Evolutionary conservation across 345 rosid species (phyloP).

Genomic region (Ailanthus altissimus): DNA sequence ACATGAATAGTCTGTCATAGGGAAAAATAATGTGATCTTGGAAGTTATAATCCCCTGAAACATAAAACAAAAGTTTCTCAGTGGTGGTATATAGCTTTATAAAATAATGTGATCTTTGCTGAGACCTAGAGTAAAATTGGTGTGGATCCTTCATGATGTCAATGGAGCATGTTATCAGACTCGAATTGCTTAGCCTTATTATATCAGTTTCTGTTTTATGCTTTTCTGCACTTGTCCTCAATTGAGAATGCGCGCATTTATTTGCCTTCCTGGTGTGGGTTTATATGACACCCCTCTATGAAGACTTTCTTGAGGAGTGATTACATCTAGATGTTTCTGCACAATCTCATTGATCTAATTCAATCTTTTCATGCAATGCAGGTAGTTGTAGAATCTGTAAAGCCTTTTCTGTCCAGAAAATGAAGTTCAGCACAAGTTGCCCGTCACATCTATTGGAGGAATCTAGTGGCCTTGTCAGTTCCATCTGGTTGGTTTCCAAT

Average conservation of each 20-base stretch:
- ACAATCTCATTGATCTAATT: not conserved
- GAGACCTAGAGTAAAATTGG: constrained; percentile 1
- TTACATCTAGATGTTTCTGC: not conserved
- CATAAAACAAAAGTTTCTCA: not conserved
- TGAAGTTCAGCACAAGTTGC: constrained; percentile 24
- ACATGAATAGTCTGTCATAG: not conserved
- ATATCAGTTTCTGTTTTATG: not conserved
- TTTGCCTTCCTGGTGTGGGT: not conserved
- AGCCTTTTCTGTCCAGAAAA: constrained; percentile 51
- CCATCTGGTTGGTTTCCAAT: constrained; percentile 5
- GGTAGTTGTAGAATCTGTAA: constrained; percentile 73
- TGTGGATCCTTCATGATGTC: constrained; percentile 10
- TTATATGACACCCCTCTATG: not conserved
- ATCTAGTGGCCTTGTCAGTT: not conserved
- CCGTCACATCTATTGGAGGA: not conserved
- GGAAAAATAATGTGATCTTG: not conserved
- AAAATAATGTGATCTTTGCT: not conserved
- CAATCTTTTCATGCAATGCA: constrained; percentile 25
- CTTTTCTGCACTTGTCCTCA: not conserved
- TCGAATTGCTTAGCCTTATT: not conserved
- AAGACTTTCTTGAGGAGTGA: not conserved
- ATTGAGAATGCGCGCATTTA: not conserved
- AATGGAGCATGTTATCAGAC: too few species aligned
- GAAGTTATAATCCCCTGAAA: not conserved
- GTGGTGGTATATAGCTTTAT: not conserved